These are phyloP conservation scores for Cichorium intybus DNA, from an alignment of 140 eudicot species.

Conservation along the genomic window DNA sequence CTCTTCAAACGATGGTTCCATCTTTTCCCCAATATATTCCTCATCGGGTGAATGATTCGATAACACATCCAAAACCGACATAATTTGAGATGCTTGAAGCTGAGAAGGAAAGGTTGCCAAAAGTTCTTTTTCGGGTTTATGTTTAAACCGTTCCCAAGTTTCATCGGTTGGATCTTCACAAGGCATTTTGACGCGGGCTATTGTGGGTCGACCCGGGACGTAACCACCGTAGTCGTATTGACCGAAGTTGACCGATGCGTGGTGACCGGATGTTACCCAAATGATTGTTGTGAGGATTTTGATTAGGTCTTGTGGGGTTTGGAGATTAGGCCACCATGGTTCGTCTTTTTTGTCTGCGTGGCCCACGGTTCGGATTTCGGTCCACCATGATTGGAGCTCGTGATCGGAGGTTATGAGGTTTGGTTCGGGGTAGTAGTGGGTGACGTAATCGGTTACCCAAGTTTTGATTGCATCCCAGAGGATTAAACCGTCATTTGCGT, in stretches of 20 bases:
- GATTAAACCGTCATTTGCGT: constrained; percentile 60
- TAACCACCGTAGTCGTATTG: constrained; percentile 61
- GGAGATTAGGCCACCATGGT: constrained; percentile 66
- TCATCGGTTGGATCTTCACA: constrained; percentile 53
- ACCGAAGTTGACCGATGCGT: constrained; percentile 64
- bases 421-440: constrained; percentile 41
- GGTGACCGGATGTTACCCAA: constrained; percentile 60
- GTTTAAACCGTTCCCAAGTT: constrained; percentile 32
- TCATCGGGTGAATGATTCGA: constrained; percentile 79
- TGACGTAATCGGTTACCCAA: constrained; percentile 58
- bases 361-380: constrained; percentile 54
- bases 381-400: constrained; percentile 76
- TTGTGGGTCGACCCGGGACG: constrained; percentile 56
- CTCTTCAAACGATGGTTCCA: constrained; percentile 45
- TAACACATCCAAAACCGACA: constrained; percentile 63
- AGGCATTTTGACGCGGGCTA: constrained; percentile 61
- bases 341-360: constrained; percentile 62
- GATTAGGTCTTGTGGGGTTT: constrained; percentile 40
- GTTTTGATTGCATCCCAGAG: constrained; percentile 56
- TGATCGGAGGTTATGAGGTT: constrained; percentile 31
- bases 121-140: constrained; percentile 44
- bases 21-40: constrained; percentile 60
- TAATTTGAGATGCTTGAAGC: constrained; percentile 56
- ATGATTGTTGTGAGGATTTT: constrained; percentile 47
- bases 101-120: constrained; percentile 66